These are phyloP conservation scores for Phytopythium helicoides DNA, from an alignment of 352 stramenopile species.

Conservation along the genomic window DNA sequence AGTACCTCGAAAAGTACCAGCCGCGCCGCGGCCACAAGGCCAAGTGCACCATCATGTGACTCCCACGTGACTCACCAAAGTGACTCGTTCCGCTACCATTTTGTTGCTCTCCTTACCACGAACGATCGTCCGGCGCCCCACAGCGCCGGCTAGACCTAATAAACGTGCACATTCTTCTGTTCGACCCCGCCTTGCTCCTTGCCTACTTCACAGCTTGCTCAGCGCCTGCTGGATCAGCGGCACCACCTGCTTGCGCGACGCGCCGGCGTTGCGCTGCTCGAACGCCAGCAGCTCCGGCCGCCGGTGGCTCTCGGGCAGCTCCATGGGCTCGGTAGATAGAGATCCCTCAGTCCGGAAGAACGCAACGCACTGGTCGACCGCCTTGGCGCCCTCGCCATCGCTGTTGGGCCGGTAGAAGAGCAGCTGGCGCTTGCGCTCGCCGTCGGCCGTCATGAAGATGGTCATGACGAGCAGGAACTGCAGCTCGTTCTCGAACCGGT, in stretches of 20 bases:
- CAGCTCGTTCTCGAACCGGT: slow-evolving; percentile 45
- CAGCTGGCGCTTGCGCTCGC: slow-evolving; percentile 48
- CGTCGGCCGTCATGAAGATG: slow-evolving; percentile 45
- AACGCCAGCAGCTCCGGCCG: slow-evolving; percentile 33
- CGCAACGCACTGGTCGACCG: slow-evolving; percentile 25
- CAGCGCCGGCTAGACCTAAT: no score
- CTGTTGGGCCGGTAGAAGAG: slow-evolving; percentile 52
- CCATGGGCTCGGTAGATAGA: slow-evolving; percentile 38
- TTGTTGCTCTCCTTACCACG: no score
- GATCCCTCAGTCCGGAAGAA: slow-evolving; percentile 34
- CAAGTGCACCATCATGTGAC: slow-evolving; percentile 87
- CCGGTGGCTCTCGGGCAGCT: slow-evolving; percentile 31
- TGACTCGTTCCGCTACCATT: slow-evolving; percentile 1
- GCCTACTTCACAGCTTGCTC: neutral
- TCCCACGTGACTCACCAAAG: neutral
- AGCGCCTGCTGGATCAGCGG: slow-evolving; percentile 60
- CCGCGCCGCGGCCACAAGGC: slow-evolving; percentile 65
- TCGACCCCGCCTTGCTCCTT: neutral
- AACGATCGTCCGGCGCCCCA: no score
- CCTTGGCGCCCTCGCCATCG: slow-evolving; percentile 10
- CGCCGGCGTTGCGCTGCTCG: slow-evolving; percentile 52
- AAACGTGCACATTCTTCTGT: neutral
- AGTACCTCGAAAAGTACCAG: slow-evolving; percentile 97
- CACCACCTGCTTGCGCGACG: slow-evolving; percentile 77
- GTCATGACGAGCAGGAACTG: slow-evolving; percentile 72